Evolutionary conservation across 306 rosid species (phyloP).

Genomic region (Corylus heterophylla): DNA sequence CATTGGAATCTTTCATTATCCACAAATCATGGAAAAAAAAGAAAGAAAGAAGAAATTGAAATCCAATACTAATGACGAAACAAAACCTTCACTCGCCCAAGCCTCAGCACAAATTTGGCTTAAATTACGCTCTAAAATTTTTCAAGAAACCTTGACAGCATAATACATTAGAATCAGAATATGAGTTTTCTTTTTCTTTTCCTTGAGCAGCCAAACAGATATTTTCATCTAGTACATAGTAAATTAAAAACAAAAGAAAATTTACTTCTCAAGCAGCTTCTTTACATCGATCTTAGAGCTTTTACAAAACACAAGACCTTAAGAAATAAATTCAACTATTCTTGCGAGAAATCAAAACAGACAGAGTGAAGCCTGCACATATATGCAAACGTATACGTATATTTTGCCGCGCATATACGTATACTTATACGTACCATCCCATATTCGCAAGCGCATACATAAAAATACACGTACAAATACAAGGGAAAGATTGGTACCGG

Average conservation of each 20-base stretch:
- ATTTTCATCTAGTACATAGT: not conserved
- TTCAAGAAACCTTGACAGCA: not conserved
- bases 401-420: not conserved
- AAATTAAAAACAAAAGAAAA: not conserved
- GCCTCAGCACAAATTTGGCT: not conserved
- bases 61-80: not conserved
- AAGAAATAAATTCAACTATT: not conserved
- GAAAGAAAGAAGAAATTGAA: not conserved
- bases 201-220: not conserved
- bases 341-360: not conserved
- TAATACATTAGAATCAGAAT: not conserved
- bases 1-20: not conserved
- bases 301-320: not conserved
- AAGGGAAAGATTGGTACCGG: not conserved
- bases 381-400: not conserved
- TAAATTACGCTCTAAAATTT: not conserved
- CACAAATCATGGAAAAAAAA: not conserved
- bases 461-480: not conserved
- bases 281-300: not conserved
- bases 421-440: not conserved
- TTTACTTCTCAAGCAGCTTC: not conserved
- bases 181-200: too few species aligned
- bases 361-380: not conserved
- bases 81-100: not conserved
- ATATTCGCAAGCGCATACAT: not conserved